Evolutionary conservation across 2,329 filamentous ascomycete species (phyloP), one percentile per base, ranked within the genome.

Genomic region (Chaetomium olivaceum): DNA sequence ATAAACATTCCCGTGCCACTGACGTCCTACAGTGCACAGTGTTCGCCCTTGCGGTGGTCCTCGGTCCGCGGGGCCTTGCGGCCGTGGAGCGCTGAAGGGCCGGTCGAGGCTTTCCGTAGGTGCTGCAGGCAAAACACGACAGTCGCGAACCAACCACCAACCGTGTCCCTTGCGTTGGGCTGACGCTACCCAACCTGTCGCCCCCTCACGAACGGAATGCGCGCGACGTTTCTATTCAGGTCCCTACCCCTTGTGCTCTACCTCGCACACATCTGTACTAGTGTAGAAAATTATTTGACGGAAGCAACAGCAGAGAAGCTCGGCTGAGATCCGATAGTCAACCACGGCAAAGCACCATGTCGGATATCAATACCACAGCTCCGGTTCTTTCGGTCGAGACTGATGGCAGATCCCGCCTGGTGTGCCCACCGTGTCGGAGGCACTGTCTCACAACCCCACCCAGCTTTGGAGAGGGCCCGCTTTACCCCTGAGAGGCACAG

Each of bases 401-500:
- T 33, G 65, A 61, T 57, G 16, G 25, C 9, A 51, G 52, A 64
- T 64, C 50, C 59, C 33, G 51, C n/a, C 29, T 11, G 43, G 11
- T 25, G 43, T 21, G n/a, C 31, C 25, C 29, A 64, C 62, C 29
- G 58, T 64, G 62, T 31, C 36, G 62, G 43, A 25, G 8, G 25
- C 58, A 65, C 63, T 62, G 63, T 65, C 33, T 23, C 58, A 52
- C 51, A 11, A 50, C 51, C 57, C 57, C 50, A 56, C 36, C 27
- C 25, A 27, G 27, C 12, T 16, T 19, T 23, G 19, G 5, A 46
- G 3, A 29, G n/a, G 62, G 12, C 56, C 71, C 71, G 58, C 69
- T 70, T 73, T 73, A 71, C 71, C 71, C 71, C 71, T 73, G 71
- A 72, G 50, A 36, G 63, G 56, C 48, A 27, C 48, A 55, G 62